A percentile compares a stretch with the other conserved stretches of the same genome.
These are phyloP conservation scores for sunflower (Helianthus annuus) DNA, from an alignment of 129 eudicot species.

Conservation along the genomic window HanXRQr2.0-SUNRISE NC_035444.2:67796989-67797488, in stretches of 20 bases:
- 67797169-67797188: neutral
- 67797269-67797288: slow-evolving; percentile 16
- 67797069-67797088: too few species aligned
- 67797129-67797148: too few species aligned
- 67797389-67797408: slow-evolving; percentile 13
- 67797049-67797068: too few species aligned
- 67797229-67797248: neutral
- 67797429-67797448: slow-evolving; percentile 4
- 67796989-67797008: too few species aligned
- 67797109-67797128: too few species aligned
- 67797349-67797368: slow-evolving; percentile 37
- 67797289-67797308: neutral
- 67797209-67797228: slow-evolving; percentile 16
- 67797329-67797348: slow-evolving; percentile 16
- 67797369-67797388: neutral
- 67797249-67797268: slow-evolving; percentile 14
- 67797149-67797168: neutral
- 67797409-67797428: neutral
- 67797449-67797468: neutral
- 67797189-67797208: neutral
- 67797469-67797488: neutral
- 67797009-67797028: too few species aligned
- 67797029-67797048: too few species aligned
- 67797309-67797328: neutral
- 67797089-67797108: too few species aligned